Evolutionary conservation across 129 eudicot species (phyloP).

Genomic region (Silybum marianum): DNA sequence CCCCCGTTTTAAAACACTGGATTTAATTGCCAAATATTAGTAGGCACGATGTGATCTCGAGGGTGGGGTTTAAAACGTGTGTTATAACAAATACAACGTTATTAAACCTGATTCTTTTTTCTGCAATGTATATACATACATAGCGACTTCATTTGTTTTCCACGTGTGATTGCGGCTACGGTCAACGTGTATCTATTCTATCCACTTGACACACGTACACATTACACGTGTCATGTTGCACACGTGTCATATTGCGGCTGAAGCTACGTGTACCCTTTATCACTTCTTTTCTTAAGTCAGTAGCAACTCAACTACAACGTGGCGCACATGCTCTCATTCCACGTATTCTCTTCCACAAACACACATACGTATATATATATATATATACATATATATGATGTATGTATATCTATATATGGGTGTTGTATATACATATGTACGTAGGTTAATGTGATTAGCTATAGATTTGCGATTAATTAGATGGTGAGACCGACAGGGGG

Average conservation of each 20-base stretch:
- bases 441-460: not conserved
- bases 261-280: not conserved
- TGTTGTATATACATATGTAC: not conserved
- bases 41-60: not conserved
- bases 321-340: not conserved
- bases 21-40: not conserved
- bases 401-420: not conserved
- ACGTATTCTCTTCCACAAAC: not conserved
- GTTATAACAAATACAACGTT: not conserved
- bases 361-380: not conserved
- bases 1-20: too few relatives aligned
- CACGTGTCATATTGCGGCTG: constrained; percentile 14
- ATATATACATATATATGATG: constrained; percentile 5
- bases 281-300: not conserved
- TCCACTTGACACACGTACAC: constrained; percentile 22
- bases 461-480: not conserved
- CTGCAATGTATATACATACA: too few relatives aligned
- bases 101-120: not conserved
- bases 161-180: constrained; percentile 21
- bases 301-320: constrained; percentile 20
- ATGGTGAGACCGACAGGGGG: constrained; percentile 31
- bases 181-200: constrained; percentile 23
- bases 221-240: constrained; percentile 26
- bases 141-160: not conserved
- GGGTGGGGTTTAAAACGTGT: not conserved